Evolutionary conservation across 768 basidiomycete species (phyloP).

Genomic region (Panaeolus cyanescens): DNA sequence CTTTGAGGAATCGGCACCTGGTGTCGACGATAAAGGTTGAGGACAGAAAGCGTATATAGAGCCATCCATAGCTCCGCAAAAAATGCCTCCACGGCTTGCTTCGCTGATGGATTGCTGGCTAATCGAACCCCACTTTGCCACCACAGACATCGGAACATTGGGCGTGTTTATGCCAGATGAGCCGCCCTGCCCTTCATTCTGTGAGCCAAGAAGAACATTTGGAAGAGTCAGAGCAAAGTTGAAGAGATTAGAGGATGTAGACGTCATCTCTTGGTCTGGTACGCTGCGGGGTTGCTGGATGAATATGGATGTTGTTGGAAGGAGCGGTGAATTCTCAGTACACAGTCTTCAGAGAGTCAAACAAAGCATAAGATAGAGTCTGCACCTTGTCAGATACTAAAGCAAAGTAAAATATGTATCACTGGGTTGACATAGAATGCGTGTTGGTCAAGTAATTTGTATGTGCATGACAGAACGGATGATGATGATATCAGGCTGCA

Average conservation of each 20-base stretch:
- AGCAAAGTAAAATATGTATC: too few relatives aligned
- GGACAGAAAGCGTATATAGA: background rate
- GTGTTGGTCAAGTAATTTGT: background rate
- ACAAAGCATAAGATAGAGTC: background rate
- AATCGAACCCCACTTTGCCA: background rate
- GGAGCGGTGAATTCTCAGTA: background rate
- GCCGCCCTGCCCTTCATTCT: background rate
- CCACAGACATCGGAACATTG: background rate
- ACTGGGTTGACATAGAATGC: too few relatives aligned
- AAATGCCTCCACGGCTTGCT: background rate
- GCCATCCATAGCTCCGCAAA: background rate
- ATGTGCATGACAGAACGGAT: too few relatives aligned
- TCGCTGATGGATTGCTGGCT: background rate
- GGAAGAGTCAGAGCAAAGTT: background rate
- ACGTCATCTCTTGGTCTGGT: background rate
- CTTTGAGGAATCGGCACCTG: background rate
- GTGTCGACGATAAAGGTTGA: background rate
- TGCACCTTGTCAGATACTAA: background rate
- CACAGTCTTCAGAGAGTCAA: background rate
- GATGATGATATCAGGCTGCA: too few relatives aligned
- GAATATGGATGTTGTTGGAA: background rate
- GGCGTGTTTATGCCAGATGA: background rate
- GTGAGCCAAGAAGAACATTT: background rate
- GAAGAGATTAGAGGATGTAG: background rate
- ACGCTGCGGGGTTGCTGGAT: background rate